A percentile compares a stretch with the other conserved stretches of the same genome.
Evolutionary conservation across 495 filamentous ascomycete genomes (phyloP).

Genomic region (Podospora australis): DNA sequence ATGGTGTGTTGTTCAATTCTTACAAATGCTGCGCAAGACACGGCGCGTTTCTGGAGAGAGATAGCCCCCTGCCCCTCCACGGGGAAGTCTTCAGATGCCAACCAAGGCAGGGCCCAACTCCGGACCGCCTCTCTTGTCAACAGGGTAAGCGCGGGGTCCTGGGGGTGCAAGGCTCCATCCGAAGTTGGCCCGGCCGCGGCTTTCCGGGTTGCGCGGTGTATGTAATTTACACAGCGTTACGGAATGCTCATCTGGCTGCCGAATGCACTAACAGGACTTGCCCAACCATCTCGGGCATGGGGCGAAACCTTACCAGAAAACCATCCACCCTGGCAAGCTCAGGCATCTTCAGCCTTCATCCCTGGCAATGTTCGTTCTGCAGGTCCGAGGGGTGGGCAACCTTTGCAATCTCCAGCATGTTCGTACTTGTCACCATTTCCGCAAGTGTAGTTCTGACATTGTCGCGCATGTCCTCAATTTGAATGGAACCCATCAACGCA

Average conservation of each 20-base stretch:
- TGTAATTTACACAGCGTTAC: constrained; percentile 1
- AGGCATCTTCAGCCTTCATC: too few relatives aligned
- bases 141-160: neutral
- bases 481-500: too few relatives aligned
- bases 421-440: too few relatives aligned
- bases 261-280: constrained; percentile 3
- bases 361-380: too few relatives aligned
- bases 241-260: neutral
- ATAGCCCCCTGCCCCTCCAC: neutral
- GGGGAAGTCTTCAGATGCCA: constrained; percentile 6
- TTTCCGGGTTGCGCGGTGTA: neutral
- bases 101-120: neutral
- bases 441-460: too few relatives aligned
- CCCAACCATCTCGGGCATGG: too few relatives aligned
- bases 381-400: too few relatives aligned
- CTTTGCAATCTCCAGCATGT: too few relatives aligned
- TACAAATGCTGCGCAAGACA: neutral
- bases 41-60: neutral
- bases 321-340: too few relatives aligned
- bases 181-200: neutral
- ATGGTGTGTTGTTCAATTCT: neutral
- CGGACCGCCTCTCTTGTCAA: neutral
- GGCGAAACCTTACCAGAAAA: too few relatives aligned
- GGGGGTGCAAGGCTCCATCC: neutral
- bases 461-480: too few relatives aligned